These are phyloP conservation scores for Cyberlindnera lachancei DNA, from an alignment of 805 yeast species.

Conservation along the genomic window DNA sequence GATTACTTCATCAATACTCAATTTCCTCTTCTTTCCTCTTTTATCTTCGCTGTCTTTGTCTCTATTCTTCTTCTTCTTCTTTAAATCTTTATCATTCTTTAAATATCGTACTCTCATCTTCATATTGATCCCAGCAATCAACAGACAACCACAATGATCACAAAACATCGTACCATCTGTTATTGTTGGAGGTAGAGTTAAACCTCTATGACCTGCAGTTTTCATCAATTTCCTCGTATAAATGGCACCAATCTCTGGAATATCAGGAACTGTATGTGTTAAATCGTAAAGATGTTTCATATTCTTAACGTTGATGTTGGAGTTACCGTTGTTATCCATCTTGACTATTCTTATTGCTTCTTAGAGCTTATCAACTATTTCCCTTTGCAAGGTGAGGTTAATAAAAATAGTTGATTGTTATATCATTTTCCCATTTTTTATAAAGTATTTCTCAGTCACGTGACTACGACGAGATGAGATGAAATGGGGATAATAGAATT, in stretches of 20 bases:
- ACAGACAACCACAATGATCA: constrained; percentile 13
- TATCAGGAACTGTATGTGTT: constrained; percentile 9
- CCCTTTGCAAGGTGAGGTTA: no score
- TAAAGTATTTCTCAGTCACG: no score
- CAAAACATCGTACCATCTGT: constrained; percentile 8
- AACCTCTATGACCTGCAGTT: constrained; percentile 21
- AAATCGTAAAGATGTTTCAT: constrained; percentile 13
- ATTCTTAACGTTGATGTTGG: not conserved
- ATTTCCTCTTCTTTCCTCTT: not conserved
- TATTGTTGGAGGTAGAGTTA: constrained; percentile 8
- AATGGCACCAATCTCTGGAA: constrained; percentile 10
- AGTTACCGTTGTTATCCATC: no score
- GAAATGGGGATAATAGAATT: no score
- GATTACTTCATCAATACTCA: no score
- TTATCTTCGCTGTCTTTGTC: constrained; percentile 1
- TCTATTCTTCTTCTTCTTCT: constrained; percentile 5
- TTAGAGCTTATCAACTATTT: no score
- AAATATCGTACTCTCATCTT: constrained; percentile 16
- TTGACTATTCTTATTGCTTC: no score
- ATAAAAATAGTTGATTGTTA: no score
- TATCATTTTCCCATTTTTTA: no score
- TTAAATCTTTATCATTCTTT: constrained; percentile 1
- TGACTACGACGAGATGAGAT: no score
- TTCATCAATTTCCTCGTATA: constrained; percentile 25
- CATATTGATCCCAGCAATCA: constrained; percentile 25